Conservation (phyloP, 2,329 filamentous ascomycete genomes). For the Hymenoscyphus scutula region DNA sequence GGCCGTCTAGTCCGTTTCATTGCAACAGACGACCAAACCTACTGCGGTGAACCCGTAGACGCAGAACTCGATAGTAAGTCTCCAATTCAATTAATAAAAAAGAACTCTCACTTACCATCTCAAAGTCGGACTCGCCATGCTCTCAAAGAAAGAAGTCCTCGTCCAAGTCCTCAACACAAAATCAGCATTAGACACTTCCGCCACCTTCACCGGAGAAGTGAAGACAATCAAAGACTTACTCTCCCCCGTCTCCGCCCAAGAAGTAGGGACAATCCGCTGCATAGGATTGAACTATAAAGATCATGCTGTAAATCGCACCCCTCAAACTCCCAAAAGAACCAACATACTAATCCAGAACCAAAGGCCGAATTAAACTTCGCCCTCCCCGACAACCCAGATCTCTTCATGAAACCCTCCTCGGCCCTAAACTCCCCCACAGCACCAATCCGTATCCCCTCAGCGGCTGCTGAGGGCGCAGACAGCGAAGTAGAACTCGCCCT, state of each 20-base stretch:
- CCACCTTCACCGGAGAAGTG: not conserved
- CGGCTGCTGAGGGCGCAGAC: not conserved
- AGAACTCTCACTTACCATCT: not conserved
- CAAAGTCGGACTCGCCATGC: not conserved
- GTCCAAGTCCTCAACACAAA: slow-evolving; percentile 13
- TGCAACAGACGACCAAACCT: not conserved
- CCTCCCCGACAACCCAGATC: not conserved
- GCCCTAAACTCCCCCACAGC: not conserved
- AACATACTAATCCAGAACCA: not conserved
- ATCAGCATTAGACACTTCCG: not conserved
- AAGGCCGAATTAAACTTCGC: not conserved
- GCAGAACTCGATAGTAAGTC: not conserved
- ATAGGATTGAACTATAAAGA: slow-evolving; percentile 45
- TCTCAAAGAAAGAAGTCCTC: not conserved
- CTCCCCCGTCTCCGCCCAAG: slow-evolving; percentile 43
- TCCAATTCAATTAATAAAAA: not conserved
- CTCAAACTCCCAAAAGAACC: not conserved
- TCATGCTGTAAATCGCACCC: slow-evolving; percentile 32
- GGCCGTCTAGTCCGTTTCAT: not conserved
- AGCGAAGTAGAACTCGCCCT: slow-evolving; percentile 1
- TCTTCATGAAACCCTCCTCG: not conserved
- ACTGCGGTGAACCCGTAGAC: not conserved
- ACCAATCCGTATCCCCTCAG: not conserved
- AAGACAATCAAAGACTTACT: slow-evolving; percentile 25
- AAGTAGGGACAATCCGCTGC: slow-evolving; percentile 48